Percentiles rank a stretch among this genome's conserved stretches.
Evolutionary conservation across 129 eudicot genomes (phyloP).

Genomic region (Solidago caesia): DNA sequence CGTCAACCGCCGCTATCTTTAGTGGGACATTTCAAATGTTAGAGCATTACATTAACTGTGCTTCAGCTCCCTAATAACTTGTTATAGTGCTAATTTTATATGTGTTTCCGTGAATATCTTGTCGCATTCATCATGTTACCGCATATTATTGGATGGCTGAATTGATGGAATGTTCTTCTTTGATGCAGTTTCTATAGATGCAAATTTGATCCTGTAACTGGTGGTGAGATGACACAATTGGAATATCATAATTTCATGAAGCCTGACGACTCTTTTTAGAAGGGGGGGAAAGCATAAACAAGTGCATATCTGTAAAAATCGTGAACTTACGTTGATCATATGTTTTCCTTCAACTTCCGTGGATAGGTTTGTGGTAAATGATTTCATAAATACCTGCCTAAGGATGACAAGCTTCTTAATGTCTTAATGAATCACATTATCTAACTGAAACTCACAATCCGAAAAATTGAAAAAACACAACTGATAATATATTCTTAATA

Average conservation of each 20-base stretch:
- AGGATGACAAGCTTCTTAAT: constrained; percentile 14
- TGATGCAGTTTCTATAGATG: constrained; percentile 77
- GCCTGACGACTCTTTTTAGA: constrained; percentile 66
- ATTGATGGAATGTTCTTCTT: not conserved
- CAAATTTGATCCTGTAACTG: constrained; percentile 71
- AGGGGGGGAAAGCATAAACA: not conserved
- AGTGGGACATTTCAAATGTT: no score
- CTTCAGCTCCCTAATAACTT: not conserved
- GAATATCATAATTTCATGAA: constrained; percentile 79
- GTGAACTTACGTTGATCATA: not conserved
- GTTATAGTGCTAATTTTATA: not conserved
- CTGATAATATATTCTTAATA: no score
- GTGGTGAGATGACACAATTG: constrained; percentile 92
- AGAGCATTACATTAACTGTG: not conserved
- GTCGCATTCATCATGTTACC: not conserved
- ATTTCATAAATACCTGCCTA: constrained; percentile 19
- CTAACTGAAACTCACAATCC: not conserved
- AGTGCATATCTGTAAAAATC: not conserved
- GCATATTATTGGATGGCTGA: not conserved
- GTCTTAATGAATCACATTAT: not conserved
- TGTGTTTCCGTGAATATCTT: not conserved
- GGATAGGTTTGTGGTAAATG: constrained; percentile 20
- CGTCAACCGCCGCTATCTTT: no score
- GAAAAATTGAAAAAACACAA: not conserved
- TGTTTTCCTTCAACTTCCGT: not conserved